Evolutionary conservation across 225 moss, liverwort and hornwort genomes (phyloP).

Genomic region (Bryum argenteum): DNA sequence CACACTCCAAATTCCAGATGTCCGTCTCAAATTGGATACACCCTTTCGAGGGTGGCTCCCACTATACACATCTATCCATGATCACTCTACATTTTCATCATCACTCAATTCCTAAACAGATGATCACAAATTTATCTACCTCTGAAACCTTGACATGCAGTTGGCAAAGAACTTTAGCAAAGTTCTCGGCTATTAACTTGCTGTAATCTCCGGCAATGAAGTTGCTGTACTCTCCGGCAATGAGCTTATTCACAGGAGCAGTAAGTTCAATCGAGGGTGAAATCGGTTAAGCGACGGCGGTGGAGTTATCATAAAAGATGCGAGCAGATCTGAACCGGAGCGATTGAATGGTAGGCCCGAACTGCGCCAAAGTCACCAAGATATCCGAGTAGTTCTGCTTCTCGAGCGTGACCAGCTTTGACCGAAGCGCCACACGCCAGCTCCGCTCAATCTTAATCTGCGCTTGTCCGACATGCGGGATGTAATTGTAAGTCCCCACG

Average conservation of each 20-base stretch:
- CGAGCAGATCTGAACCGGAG: constrained; percentile 14
- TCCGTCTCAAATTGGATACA: neutral
- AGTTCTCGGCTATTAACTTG: no score
- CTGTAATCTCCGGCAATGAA: no score
- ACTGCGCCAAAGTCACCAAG: constrained; percentile 38
- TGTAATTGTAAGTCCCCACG: constrained; percentile 40
- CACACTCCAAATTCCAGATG: neutral
- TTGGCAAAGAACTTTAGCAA: no score
- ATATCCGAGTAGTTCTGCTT: constrained; percentile 28
- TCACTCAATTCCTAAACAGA: no score
- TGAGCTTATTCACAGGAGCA: neutral
- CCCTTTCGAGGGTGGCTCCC: no score
- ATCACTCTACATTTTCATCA: no score
- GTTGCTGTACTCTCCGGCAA: no score
- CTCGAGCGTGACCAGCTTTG: constrained; percentile 30
- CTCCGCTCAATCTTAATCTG: neutral
- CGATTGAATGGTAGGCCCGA: constrained; percentile 18
- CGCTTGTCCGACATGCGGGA: constrained; percentile 41
- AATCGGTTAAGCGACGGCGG: neutral
- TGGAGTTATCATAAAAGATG: constrained; percentile 30
- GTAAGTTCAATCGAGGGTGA: no score
- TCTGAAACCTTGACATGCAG: no score
- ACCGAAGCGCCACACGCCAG: constrained; percentile 35
- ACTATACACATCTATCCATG: no score
- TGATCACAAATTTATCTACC: no score